phyloP scores from a whole-genome alignment of 345 rosid species.

The Sisymbrium altissimum region DNA sequence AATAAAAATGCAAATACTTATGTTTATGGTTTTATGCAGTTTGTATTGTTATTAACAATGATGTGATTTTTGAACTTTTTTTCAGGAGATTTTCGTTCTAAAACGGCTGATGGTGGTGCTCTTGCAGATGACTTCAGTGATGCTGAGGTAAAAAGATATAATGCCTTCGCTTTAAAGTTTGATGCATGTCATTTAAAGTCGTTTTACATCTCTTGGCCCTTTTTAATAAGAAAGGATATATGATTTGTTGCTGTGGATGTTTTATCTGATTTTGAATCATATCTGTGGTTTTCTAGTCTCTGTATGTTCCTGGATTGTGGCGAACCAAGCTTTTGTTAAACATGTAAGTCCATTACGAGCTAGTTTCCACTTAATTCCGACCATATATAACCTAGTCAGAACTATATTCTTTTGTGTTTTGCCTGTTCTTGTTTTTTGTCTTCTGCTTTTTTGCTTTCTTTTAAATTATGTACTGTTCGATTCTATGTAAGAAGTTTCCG shows the following conservation, averaged over 20 bases:
- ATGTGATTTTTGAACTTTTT: neutral
- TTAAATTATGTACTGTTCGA: neutral
- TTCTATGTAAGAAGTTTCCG: neutral
- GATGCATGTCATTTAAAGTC: neutral
- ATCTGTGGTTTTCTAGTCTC: slow-evolving; percentile 26
- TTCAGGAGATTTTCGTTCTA: slow-evolving; percentile 18
- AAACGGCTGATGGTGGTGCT: neutral
- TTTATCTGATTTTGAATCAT: slow-evolving; percentile 18
- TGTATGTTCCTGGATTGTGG: slow-evolving; percentile 31
- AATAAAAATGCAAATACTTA: neutral
- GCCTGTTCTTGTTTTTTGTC: neutral
- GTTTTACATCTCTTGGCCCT: neutral
- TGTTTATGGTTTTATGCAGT: neutral
- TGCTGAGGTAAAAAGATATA: slow-evolving; percentile 30
- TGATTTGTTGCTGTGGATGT: neutral
- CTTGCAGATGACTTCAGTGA: slow-evolving; percentile 27
- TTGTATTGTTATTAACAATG: neutral
- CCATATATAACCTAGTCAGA: neutral
- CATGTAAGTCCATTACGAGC: slow-evolving; percentile 23
- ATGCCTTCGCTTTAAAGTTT: neutral
- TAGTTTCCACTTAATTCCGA: slow-evolving; percentile 3
- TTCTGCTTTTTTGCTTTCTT: neutral
- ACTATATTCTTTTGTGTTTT: neutral
- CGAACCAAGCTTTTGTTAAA: slow-evolving; percentile 7
- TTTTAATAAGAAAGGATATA: neutral